These are phyloP conservation scores for Alternaria postmessia DNA, from an alignment of 2,329 filamentous ascomycete genomes.

Conservation along the genomic window DNA sequence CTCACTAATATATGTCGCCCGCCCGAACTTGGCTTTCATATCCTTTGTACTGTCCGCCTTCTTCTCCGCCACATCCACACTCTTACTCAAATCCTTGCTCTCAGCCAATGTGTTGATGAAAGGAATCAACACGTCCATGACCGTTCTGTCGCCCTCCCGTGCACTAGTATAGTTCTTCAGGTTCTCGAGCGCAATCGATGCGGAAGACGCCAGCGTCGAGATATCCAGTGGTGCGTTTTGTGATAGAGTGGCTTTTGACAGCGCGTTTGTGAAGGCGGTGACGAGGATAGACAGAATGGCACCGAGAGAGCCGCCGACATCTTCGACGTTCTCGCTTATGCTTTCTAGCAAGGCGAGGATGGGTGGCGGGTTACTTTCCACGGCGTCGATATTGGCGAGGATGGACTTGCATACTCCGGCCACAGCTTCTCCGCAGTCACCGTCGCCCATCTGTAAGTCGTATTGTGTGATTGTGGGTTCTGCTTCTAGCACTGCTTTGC, in stretches of 20 bases:
- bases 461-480: slow-evolving; percentile 72
- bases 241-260: slow-evolving; percentile 43
- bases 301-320: slow-evolving; percentile 77
- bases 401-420: slow-evolving; percentile 72
- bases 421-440: slow-evolving; percentile 78
- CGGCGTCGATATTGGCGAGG: slow-evolving; percentile 59
- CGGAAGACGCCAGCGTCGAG: slow-evolving; percentile 51
- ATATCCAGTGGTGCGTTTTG: slow-evolving; percentile 42
- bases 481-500: slow-evolving; percentile 61
- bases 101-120: slow-evolving; percentile 76
- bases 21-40: slow-evolving; percentile 87
- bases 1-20: slow-evolving; percentile 82
- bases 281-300: slow-evolving; percentile 86
- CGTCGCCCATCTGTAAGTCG: slow-evolving; percentile 86
- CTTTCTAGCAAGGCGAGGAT: slow-evolving; percentile 66
- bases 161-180: slow-evolving; percentile 80
- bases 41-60: slow-evolving; percentile 84
- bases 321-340: slow-evolving; percentile 70
- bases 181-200: slow-evolving; percentile 55
- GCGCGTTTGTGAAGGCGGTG: slow-evolving; percentile 70
- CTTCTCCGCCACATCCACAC: slow-evolving; percentile 75
- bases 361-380: slow-evolving; percentile 59
- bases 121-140: slow-evolving; percentile 88
- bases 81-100: slow-evolving; percentile 71
- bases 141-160: slow-evolving; percentile 83